A percentile compares a stretch with the other conserved stretches of the same genome.
Evolutionary conservation across 768 basidiomycete species (phyloP).

Genomic region (Rossbeevera mucosa): DNA sequence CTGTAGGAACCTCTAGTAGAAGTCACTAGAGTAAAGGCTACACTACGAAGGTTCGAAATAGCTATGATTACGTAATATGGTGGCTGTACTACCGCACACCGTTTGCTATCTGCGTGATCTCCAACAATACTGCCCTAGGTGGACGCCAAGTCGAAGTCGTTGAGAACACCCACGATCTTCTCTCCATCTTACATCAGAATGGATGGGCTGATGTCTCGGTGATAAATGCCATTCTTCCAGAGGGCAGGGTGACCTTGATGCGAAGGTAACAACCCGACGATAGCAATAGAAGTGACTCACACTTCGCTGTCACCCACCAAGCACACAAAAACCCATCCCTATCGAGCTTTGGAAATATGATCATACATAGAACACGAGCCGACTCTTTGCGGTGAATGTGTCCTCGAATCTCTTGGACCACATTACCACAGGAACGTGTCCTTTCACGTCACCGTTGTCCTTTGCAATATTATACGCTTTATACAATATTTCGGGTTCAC

Average conservation of each 20-base stretch:
- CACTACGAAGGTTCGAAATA: too few species aligned
- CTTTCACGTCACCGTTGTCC: background rate
- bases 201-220: background rate
- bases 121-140: too few species aligned
- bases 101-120: too few species aligned
- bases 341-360: background rate
- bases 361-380: background rate
- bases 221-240: background rate
- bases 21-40: too few species aligned
- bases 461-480: background rate
- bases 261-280: too few species aligned
- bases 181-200: background rate
- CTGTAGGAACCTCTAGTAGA: too few species aligned
- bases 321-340: background rate
- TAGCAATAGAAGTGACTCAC: background rate
- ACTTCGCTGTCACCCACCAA: background rate
- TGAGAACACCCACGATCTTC: too few species aligned
- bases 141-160: too few species aligned
- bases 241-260: background rate
- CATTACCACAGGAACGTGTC: background rate
- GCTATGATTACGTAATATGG: too few species aligned
- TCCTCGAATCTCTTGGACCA: background rate
- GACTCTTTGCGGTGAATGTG: background rate
- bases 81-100: too few species aligned
- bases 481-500: background rate